A percentile compares a stretch with the other conserved stretches of the same genome.
These are phyloP conservation scores for Pyrenophora seminiperda DNA, from an alignment of 2,329 filamentous ascomycete species.

Conservation along the genomic window DNA sequence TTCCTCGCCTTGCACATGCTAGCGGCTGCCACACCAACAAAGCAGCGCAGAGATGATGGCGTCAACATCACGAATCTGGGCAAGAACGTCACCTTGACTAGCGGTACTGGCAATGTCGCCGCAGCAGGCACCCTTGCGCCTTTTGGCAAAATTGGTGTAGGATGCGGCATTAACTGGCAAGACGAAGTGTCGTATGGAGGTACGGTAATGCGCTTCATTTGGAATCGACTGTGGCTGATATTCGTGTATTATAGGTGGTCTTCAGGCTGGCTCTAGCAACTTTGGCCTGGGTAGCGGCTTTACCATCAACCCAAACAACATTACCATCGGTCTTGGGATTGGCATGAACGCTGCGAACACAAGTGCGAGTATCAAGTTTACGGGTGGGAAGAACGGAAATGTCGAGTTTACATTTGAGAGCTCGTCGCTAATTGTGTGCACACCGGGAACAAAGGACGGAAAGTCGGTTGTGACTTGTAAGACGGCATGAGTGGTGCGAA, in stretches of 20 bases:
- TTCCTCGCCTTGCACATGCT: constrained; percentile 9
- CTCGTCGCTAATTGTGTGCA: constrained; percentile 5
- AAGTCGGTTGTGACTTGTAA: constrained; percentile 6
- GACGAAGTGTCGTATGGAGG: constrained; percentile 13
- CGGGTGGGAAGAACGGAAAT: constrained; percentile 11
- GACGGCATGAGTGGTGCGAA: background rate
- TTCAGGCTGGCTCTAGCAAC: constrained; percentile 14
- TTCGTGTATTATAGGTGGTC: constrained; percentile 5
- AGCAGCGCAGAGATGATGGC: background rate
- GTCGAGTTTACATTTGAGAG: constrained; percentile 13
- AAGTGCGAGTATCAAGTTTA: constrained; percentile 13
- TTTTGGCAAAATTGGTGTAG: constrained; percentile 18
- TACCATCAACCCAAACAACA: constrained; percentile 8
- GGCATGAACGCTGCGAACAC: constrained; percentile 14
- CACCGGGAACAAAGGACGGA: constrained; percentile 5
- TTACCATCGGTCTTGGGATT: constrained; percentile 10
- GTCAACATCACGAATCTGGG: constrained; percentile 8
- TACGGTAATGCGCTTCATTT: background rate
- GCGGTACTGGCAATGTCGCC: constrained; percentile 14
- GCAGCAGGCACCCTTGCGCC: constrained; percentile 11
- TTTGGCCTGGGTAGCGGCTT: constrained; percentile 18
- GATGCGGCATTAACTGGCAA: constrained; percentile 19
- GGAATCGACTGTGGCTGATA: background rate
- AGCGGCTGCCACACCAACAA: constrained; percentile 6
- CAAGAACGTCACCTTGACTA: constrained; percentile 14